These are phyloP conservation scores for Domatiomyces catenatus DNA, from an alignment of 2,329 filamentous ascomycete genomes.

Conservation along the genomic window DNA sequence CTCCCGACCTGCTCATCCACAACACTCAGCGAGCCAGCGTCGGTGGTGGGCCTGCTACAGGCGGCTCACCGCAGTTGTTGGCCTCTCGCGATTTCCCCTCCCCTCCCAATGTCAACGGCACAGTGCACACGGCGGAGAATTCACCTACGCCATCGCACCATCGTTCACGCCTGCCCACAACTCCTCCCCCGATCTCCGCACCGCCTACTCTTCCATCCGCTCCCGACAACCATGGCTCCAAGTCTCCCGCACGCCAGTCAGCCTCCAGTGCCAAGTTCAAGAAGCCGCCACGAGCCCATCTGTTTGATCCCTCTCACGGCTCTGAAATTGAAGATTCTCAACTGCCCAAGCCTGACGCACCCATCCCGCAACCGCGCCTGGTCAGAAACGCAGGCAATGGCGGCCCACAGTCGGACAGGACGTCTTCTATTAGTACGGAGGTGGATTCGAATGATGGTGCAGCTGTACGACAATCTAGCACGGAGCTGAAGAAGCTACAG, in stretches of 20 bases:
- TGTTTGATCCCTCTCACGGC: conserved; percentile 10
- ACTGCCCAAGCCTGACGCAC: conserved; percentile 4
- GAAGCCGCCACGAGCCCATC: conserved; percentile 2
- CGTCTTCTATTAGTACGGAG: not conserved
- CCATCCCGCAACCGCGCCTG: conserved; percentile 5
- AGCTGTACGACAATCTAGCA: not conserved
- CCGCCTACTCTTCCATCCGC: not conserved
- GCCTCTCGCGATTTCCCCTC: not conserved
- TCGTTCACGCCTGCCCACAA: conserved; percentile 1
- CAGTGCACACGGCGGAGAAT: not conserved
- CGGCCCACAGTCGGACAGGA: no score
- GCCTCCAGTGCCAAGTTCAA: conserved; percentile 13
- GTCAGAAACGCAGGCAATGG: conserved; percentile 6
- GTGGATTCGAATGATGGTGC: not conserved
- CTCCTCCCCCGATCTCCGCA: conserved; percentile 1
- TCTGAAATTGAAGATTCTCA: conserved; percentile 18
- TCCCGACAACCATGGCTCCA: conserved; percentile 1
- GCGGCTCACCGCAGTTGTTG: not conserved
- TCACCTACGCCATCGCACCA: not conserved
- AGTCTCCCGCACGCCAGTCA: not conserved
- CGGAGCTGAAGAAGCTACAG: no score
- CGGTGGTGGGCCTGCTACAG: not conserved
- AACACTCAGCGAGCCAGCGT: not conserved
- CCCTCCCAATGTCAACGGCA: not conserved
- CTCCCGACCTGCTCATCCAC: not conserved